phyloP scores from a whole-genome alignment of 192 early-diverging fungal genomes.

The Martensiomyces pterosporus region DNA sequence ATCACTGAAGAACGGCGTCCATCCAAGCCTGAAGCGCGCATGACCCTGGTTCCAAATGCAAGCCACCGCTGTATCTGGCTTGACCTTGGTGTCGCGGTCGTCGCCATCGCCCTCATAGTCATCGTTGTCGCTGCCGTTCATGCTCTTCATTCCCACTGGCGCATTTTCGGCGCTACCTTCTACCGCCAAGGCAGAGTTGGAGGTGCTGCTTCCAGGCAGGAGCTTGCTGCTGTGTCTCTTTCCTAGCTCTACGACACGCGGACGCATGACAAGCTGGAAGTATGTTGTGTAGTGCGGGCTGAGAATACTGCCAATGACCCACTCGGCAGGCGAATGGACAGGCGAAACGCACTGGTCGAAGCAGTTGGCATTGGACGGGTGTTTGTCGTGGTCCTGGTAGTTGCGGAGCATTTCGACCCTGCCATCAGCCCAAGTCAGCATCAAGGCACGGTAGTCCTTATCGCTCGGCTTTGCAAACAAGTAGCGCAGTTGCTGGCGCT shows the following conservation, averaged over 20 bases:
- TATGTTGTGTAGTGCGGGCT: constrained; percentile 47
- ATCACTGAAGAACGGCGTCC: constrained; percentile 48
- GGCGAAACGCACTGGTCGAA: constrained; percentile 38
- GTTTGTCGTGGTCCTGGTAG: constrained; percentile 26
- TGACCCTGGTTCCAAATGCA: constrained; percentile 45
- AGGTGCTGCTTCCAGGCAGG: too few relatives aligned
- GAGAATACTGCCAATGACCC: constrained; percentile 43
- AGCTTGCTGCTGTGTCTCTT: constrained; percentile 7
- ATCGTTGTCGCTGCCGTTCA: too few relatives aligned
- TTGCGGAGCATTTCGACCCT: constrained; percentile 47
- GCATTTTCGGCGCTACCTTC: too few relatives aligned
- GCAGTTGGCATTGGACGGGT: constrained; percentile 6
- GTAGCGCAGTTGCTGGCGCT: constrained; percentile 52
- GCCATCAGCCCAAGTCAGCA: constrained; percentile 50
- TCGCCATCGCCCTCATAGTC: not conserved
- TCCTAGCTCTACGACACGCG: constrained; percentile 29
- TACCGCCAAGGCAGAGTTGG: too few relatives aligned
- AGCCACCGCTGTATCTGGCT: constrained; percentile 14
- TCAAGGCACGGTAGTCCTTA: constrained; percentile 45
- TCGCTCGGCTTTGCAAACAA: constrained; percentile 48
- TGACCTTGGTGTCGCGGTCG: not conserved
- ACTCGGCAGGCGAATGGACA: constrained; percentile 9
- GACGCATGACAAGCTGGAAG: constrained; percentile 40
- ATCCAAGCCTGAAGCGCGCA: constrained; percentile 41
- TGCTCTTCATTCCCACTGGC: too few relatives aligned